phyloP scores from a whole-genome alignment of 2,329 filamentous ascomycete genomes.

The Cadophora sp. region DNA sequence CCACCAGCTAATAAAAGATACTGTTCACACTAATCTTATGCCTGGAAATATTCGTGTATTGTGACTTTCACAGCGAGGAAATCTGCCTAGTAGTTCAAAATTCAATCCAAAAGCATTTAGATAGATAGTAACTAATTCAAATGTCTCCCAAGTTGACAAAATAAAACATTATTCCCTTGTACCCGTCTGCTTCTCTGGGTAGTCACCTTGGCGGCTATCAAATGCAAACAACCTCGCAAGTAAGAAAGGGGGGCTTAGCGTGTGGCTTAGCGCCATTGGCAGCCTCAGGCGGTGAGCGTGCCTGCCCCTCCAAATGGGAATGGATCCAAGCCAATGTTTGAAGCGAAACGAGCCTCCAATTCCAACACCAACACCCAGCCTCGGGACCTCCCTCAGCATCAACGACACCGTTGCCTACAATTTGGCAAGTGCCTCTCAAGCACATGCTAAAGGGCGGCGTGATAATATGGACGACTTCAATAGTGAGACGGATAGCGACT shows the following conservation, averaged over 20 bases:
- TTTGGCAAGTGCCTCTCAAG: constrained; percentile 41
- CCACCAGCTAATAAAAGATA: too few relatives aligned
- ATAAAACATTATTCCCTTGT: not conserved
- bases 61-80: too few relatives aligned
- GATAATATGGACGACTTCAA: constrained; percentile 90
- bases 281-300: constrained; percentile 14
- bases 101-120: too few relatives aligned
- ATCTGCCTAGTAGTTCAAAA: too few relatives aligned
- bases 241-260: constrained; percentile 11
- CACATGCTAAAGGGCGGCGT: constrained; percentile 40
- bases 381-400: constrained; percentile 14
- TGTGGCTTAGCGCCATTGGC: constrained; percentile 8
- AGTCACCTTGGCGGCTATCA: not conserved
- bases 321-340: constrained; percentile 11
- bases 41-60: too few relatives aligned
- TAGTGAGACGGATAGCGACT: constrained; percentile 97
- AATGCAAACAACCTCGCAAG: not conserved
- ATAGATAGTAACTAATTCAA: too few relatives aligned
- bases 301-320: constrained; percentile 2
- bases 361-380: constrained; percentile 22
- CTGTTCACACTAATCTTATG: too few relatives aligned
- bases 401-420: constrained; percentile 36
- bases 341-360: constrained; percentile 11
- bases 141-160: too few relatives aligned
- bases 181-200: not conserved